Base-by-base conservation (phyloP, 73 alveolate species). In the Paramecium octaurelia region DNA sequence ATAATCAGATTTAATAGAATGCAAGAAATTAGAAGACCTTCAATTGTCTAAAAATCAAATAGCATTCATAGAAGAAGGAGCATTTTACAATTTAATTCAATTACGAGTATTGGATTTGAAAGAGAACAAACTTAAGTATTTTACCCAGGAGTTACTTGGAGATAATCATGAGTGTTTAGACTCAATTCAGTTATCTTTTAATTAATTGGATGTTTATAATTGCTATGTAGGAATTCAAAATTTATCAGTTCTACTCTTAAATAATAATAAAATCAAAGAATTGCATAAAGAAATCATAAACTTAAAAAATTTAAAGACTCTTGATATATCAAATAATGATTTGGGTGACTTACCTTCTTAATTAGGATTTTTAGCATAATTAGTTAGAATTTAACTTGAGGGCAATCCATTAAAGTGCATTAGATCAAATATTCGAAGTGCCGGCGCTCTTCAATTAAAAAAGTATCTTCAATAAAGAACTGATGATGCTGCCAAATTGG, bases 351-450 rank as follows among this genome's bases (percentile, higher is more conserved):
- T 98, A 6, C 99, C 99, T 10, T 95, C 98, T 50, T 86, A 97
- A 68, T 90, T 98, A 36, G 97, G 98, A 18, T 93, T 97, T 38
- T 88, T 98, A 90, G 96, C 94, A 60, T 87, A 85, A 80, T 93
- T 98, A 85, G 99, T 97, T 23, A 96, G 99, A 91, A 92, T 98
- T 35, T 92, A 92, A 46, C 83, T 98, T 11, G 99, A 98, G 89
- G 99, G 99, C 58, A 98, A 98, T 93, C 99, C 99, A 44, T 89
- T 98, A 58, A 97, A 95, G 91, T 92, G 99, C 71, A 95, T 98
- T 34, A 97, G 97, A 68, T 94, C 98, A 36, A 96, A 97, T 57
- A 96, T 98, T 92, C 92, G 99, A 84, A 95, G 93, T 93, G 97
- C 98, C 18, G 96, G 98, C n/a, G 99, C 99, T 9, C 98, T 94